Percentiles rank a stretch among this genome's conserved stretches.
Evolutionary conservation across 164 flowering plant genomes (phyloP).

Genomic region (Kingdonia uniflora): DNA sequence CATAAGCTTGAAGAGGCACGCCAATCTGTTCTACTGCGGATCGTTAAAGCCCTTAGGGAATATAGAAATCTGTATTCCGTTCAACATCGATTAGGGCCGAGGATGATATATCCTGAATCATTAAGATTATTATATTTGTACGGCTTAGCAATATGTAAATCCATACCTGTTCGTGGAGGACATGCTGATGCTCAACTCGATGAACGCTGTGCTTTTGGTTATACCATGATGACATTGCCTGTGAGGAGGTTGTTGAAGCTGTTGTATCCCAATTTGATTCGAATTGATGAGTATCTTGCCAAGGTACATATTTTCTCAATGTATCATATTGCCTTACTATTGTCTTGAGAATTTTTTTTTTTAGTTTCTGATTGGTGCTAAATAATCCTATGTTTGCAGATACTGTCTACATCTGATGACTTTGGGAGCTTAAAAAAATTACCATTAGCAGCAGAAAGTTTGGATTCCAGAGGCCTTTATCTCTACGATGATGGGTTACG

Average conservation of each 20-base stretch:
- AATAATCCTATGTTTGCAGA: slow-evolving; percentile 28
- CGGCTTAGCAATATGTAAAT: slow-evolving; percentile 72
- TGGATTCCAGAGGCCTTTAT: slow-evolving; percentile 84
- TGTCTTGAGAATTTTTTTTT: background rate
- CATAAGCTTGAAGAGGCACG: slow-evolving; percentile 91
- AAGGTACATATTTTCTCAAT: slow-evolving; percentile 31
- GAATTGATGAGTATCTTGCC: slow-evolving; percentile 65
- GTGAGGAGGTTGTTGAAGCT: slow-evolving; percentile 66
- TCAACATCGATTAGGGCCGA: slow-evolving; percentile 81
- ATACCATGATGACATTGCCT: slow-evolving; percentile 80
- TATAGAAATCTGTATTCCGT: slow-evolving; percentile 91
- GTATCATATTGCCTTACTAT: background rate
- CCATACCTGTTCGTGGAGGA: slow-evolving; percentile 79
- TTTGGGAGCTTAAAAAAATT: slow-evolving; percentile 28
- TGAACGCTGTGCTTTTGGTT: slow-evolving; percentile 93
- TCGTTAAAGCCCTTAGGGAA: slow-evolving; percentile 85
- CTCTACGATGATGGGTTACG: slow-evolving; percentile 85
- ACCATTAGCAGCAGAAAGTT: slow-evolving; percentile 58
- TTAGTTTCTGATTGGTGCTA: background rate
- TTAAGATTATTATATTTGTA: slow-evolving; percentile 63
- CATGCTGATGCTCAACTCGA: slow-evolving; percentile 81
- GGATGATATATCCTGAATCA: slow-evolving; percentile 94
- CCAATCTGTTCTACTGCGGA: slow-evolving; percentile 43
- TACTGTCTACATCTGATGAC: slow-evolving; percentile 32
- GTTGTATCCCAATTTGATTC: slow-evolving; percentile 73